phyloP scores from a whole-genome alignment of 331 rosid genomes.

The Erythrophleum ivorense region DNA sequence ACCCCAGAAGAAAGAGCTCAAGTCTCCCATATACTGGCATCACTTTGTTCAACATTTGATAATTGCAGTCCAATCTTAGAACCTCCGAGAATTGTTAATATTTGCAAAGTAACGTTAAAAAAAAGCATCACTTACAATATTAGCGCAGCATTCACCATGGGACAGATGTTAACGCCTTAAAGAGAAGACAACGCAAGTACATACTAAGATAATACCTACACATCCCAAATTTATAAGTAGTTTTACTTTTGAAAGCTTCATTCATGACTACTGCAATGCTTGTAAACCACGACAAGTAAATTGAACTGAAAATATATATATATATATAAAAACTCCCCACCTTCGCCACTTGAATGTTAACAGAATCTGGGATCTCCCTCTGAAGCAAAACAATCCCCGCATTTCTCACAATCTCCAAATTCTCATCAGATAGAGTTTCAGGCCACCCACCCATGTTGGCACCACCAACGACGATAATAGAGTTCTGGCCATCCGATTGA shows the following conservation, averaged over 20 bases:
- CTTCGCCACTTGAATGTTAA: constrained; percentile 89
- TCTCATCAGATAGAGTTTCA: constrained; percentile 45
- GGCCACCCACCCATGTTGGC: constrained; percentile 86
- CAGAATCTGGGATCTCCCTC: constrained; percentile 90
- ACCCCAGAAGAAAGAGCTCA: neutral
- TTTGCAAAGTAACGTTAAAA: neutral
- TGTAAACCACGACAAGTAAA: neutral
- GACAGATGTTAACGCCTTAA: neutral
- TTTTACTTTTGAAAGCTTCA: neutral
- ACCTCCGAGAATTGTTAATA: neutral
- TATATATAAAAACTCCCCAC: constrained; percentile 41
- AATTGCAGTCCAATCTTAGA: neutral
- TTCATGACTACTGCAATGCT: neutral
- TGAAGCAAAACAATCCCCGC: constrained; percentile 90
- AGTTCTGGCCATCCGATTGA: constrained; percentile 79
- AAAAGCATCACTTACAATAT: neutral
- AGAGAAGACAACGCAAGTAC: neutral
- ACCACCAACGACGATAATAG: constrained; percentile 88
- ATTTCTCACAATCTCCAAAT: constrained; percentile 58
- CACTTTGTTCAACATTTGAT: neutral
- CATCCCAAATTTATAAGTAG: neutral
- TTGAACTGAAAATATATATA: neutral
- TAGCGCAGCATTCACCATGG: constrained; percentile 1
- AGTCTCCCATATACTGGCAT: neutral
- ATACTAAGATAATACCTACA: neutral